Base-by-base conservation (phyloP, 2,329 filamentous ascomycete genomes). In the Penicillium oxalicum region DNA sequence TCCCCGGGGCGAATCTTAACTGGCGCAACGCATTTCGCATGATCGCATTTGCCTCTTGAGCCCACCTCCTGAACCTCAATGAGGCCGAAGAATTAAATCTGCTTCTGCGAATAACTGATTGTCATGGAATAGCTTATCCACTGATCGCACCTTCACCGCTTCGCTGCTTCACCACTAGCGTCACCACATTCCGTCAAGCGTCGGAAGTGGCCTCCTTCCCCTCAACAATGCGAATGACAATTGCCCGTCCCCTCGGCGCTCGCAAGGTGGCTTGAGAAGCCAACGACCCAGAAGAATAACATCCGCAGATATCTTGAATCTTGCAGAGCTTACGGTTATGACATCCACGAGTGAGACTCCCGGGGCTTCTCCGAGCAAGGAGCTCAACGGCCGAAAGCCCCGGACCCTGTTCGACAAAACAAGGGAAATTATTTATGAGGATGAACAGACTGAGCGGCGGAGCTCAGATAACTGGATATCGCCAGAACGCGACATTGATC, bases 141-240 rank as follows among this genome's bases (percentile, higher is more conserved):
- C 24, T 26, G 33, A n/a, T 18, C 18, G 18, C 25, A 24, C 26
- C 42, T 28, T 44, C 42, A 44, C 42, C 35, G 44, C 34, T 36
- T n/a, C 27, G 26, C 39, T 29, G 38, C 29, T 34, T 40, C 34
- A 18, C 28, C 37, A 49, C 28, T 44, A 41, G 26, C 45, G 41
- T 48, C 27, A 27, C 39, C 11, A 37, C 41, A n/a, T 35, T 24
- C 13, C 27, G 12, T 32, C 32, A 18, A n/a, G 26, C 42, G 12
- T 36, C 28, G 33, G 18, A 18, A 25, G 34, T 38, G 45, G 34
- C 34, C 8, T 45, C 41, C 24, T 18, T 32, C 25, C 42, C 32
- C 25, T 29, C 4, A 27, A 44, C 25, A 35, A 51, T 51, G 49
- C 49, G 26, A 42, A 40, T n/a, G 32, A 38, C 18, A 40, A 29